Percentiles rank a stretch among this genome's conserved stretches.
Conservation (phyloP, 2,329 filamentous ascomycete species). For the Fusarium sp. region DNA sequence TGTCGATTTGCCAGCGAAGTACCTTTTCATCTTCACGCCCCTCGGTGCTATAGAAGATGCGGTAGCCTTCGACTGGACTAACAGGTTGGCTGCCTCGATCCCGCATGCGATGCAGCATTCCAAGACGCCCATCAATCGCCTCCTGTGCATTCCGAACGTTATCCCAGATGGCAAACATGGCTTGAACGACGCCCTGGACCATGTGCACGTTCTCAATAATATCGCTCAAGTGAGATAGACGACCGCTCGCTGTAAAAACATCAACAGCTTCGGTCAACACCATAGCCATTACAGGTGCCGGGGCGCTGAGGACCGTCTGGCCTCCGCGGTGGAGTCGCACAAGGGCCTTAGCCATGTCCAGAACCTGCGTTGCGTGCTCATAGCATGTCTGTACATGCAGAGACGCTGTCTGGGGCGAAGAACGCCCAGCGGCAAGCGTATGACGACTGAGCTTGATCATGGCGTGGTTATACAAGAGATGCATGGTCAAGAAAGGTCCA, state of each 20-base stretch:
- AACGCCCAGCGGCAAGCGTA: slow-evolving; percentile 57
- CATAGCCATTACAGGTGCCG: slow-evolving; percentile 75
- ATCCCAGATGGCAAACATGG: slow-evolving; percentile 72
- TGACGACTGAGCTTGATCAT: slow-evolving; percentile 77
- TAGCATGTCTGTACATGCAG: slow-evolving; percentile 65
- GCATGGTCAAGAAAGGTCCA: slow-evolving; percentile 74
- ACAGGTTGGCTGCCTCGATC: slow-evolving; percentile 51
- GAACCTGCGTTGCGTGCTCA: slow-evolving; percentile 66
- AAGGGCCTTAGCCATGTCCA: slow-evolving; percentile 63
- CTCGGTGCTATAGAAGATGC: slow-evolving; percentile 49
- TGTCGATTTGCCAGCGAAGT: slow-evolving; percentile 55
- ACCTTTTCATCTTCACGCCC: slow-evolving; percentile 49
- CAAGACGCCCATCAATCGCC: slow-evolving; percentile 60
- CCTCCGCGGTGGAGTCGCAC: slow-evolving; percentile 55
- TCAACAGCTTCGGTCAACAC: slow-evolving; percentile 76
- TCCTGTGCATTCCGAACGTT: slow-evolving; percentile 67
- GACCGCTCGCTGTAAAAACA: slow-evolving; percentile 73
- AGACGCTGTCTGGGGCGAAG: slow-evolving; percentile 58
- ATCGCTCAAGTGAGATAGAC: slow-evolving; percentile 64
- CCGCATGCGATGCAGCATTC: slow-evolving; percentile 54
- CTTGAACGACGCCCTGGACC: slow-evolving; percentile 68
- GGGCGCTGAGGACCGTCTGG: slow-evolving; percentile 57
- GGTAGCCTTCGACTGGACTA: slow-evolving; percentile 51
- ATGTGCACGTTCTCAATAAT: slow-evolving; percentile 69
- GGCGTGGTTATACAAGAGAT: slow-evolving; percentile 76